phyloP scores from a whole-genome alignment of 768 basidiomycete species.

The Pisolithus sp. region DNA sequence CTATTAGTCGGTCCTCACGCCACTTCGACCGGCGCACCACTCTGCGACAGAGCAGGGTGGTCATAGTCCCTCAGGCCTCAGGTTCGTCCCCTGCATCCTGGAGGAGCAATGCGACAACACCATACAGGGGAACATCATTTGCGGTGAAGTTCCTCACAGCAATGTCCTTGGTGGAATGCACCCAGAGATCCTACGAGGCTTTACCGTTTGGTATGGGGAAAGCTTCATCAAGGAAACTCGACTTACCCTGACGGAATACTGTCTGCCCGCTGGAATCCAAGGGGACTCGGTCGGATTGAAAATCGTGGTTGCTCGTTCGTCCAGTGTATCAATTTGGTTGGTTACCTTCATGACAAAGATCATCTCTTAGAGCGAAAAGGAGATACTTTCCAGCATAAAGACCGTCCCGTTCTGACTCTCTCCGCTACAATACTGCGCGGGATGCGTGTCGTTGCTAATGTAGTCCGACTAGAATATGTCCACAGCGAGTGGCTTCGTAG shows the following conservation, averaged over 20 bases:
- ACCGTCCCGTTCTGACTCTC: constrained; percentile 57
- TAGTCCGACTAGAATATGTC: constrained; percentile 25
- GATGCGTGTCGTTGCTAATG: constrained; percentile 39
- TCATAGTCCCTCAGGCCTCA: constrained; percentile 46
- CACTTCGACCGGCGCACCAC: constrained; percentile 57
- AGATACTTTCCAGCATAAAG: constrained; percentile 51
- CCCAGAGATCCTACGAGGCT: constrained; percentile 57
- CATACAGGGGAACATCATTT: constrained; percentile 53
- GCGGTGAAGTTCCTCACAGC: constrained; percentile 53
- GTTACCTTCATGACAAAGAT: not conserved
- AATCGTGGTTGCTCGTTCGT: constrained; percentile 49
- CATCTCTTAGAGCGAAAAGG: not conserved
- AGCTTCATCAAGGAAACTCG: not conserved
- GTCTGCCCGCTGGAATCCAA: constrained; percentile 61
- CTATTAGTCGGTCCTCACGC: constrained; percentile 33
- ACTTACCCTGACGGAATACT: constrained; percentile 56
- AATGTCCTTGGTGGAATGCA: constrained; percentile 65
- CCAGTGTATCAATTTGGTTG: constrained; percentile 50
- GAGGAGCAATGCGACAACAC: constrained; percentile 60
- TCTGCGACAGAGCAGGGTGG: constrained; percentile 51
- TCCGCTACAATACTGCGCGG: constrained; percentile 68
- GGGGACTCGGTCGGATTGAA: constrained; percentile 65
- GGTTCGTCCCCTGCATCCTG: constrained; percentile 67
- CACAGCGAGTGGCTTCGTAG: not conserved
- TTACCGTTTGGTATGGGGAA: not conserved